Conservation (phyloP, 192 early-diverging fungal species). For the Dissophora ornata region DNA sequence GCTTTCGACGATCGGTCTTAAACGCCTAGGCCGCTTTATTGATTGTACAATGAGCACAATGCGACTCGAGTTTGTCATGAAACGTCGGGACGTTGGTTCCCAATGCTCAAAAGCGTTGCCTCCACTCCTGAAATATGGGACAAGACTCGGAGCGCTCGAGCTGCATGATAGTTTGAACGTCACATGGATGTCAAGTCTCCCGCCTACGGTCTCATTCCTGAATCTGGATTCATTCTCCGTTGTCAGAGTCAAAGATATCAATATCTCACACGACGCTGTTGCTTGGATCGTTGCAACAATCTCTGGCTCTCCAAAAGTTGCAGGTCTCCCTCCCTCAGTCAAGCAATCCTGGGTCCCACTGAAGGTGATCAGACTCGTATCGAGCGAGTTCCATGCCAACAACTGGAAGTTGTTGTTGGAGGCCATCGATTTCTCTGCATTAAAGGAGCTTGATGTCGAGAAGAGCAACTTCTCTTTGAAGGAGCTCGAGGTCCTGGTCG, state of each 20-base stretch:
- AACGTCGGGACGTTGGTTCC: no score
- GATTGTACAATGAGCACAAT: no score
- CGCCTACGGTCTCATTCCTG: no score
- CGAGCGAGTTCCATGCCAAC: neutral
- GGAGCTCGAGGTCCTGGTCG: neutral
- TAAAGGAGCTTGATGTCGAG: neutral
- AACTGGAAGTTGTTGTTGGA: neutral
- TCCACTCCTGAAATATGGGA: no score
- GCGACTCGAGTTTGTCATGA: no score
- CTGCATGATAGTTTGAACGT: no score
- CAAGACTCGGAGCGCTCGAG: no score
- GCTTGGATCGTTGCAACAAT: constrained; percentile 9
- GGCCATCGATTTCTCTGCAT: neutral
- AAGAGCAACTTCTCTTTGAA: neutral
- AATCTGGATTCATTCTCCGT: neutral
- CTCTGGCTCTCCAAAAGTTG: neutral
- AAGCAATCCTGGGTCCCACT: neutral
- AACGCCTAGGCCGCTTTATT: no score
- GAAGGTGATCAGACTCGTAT: neutral
- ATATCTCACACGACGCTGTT: neutral
- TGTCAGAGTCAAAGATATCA: neutral
- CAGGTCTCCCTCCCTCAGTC: neutral
- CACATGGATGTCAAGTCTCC: no score
- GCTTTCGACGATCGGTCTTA: no score
- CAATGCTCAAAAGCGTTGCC: no score